Evolutionary conservation across 768 basidiomycete species (phyloP).

Genomic region (Trametes cubensis): DNA sequence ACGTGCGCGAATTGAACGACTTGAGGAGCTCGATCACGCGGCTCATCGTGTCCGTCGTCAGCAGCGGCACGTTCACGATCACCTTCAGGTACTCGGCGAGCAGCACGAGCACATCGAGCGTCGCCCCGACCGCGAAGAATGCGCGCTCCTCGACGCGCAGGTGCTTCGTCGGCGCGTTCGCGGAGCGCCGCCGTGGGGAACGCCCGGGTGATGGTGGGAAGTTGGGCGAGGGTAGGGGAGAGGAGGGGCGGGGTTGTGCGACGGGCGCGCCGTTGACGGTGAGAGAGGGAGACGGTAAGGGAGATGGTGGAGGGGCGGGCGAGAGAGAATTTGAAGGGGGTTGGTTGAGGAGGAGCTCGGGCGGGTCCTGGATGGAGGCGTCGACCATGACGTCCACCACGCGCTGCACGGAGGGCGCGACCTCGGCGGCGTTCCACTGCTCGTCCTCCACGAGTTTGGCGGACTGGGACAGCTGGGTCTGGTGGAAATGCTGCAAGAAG

Average conservation of each 20-base stretch:
- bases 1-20: constrained; percentile 96
- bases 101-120: constrained; percentile 69
- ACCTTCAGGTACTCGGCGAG: constrained; percentile 86
- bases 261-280: constrained; percentile 18
- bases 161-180: constrained; percentile 48
- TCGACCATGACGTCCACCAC: constrained; percentile 75
- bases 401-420: constrained; percentile 65
- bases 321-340: constrained; percentile 29
- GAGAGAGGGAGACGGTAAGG: constrained; percentile 26
- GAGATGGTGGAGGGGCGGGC: constrained; percentile 30
- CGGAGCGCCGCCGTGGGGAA: constrained; percentile 20
- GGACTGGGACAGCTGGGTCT: constrained; percentile 71
- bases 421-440: constrained; percentile 85
- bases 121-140: constrained; percentile 88
- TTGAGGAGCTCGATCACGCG: constrained; percentile 95
- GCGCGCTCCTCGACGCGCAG: constrained; percentile 79
- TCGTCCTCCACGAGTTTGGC: constrained; percentile 96
- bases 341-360: constrained; percentile 55
- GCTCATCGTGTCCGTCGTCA: constrained; percentile 95
- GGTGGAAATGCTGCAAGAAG: constrained; percentile 87
- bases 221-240: constrained; percentile 34
- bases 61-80: constrained; percentile 82
- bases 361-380: constrained; percentile 80
- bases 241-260: constrained; percentile 26
- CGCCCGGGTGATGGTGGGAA: constrained; percentile 26